Conservation (phyloP, 2,329 filamentous ascomycete species). For the Alternaria infectoria region DNA sequence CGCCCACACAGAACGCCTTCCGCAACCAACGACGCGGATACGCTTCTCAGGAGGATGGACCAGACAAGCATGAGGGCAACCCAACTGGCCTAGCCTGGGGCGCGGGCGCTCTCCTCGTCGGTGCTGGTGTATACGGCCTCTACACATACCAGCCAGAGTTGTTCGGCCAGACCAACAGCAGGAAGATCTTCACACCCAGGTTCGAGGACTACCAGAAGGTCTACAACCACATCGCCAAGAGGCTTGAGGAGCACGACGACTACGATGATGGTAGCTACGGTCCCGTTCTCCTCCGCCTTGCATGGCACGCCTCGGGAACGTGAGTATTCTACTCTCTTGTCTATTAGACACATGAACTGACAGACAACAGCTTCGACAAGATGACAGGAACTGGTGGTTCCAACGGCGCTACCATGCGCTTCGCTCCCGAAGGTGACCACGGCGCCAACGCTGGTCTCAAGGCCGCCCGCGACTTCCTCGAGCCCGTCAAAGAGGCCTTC, state of each 20-base stretch:
- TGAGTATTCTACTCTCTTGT: conserved; percentile 26
- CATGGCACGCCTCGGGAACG: conserved; percentile 93
- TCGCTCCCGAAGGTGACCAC: conserved; percentile 85
- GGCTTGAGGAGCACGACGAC: conserved; percentile 85
- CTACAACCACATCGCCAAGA: conserved; percentile 82
- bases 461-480: conserved; percentile 87
- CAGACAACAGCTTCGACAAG: conserved; percentile 69
- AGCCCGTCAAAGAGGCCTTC: conserved; percentile 86
- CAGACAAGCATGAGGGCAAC: conserved; percentile 57
- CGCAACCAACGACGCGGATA: conserved; percentile 82
- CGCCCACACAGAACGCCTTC: conserved; percentile 69
- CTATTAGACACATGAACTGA: conserved; percentile 11
- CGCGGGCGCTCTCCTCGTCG: conserved; percentile 38
- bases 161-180: conserved; percentile 42
- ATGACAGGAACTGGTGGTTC: conserved; percentile 87
- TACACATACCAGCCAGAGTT: conserved; percentile 64
- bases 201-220: conserved; percentile 94
- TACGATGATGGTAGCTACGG: conserved; percentile 98
- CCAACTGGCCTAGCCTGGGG: conserved; percentile 49
- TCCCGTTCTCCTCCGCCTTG: conserved; percentile 86
- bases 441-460: conserved; percentile 92
- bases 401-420: conserved; percentile 97
- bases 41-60: conserved; percentile 64
- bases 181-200: conserved; percentile 70
- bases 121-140: conserved; percentile 40